Evolutionary conservation across 2,329 filamentous ascomycete species (phyloP).

Genomic region (Fusarium dlaminii): DNA sequence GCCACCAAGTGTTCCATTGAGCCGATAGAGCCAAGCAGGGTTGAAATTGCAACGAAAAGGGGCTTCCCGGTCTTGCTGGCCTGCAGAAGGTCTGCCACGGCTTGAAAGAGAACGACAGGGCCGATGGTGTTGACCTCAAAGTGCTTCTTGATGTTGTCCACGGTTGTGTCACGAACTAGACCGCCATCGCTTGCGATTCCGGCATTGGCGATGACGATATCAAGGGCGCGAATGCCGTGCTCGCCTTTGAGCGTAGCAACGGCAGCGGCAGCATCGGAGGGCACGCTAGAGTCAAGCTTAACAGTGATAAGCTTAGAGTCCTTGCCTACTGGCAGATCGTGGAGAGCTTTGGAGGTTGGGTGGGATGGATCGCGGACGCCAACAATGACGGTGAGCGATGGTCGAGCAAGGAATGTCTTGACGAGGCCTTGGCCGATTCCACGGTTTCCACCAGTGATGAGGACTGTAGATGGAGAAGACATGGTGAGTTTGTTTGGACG

Average conservation of each 20-base stretch:
- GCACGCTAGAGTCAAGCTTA: not conserved
- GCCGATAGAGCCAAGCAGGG: not conserved
- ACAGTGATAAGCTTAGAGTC: not conserved
- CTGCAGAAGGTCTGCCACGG: not conserved
- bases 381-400: not conserved
- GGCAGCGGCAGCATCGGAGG: not conserved
- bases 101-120: not conserved
- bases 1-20: not conserved
- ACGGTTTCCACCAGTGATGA: constrained; percentile 1
- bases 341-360: not conserved
- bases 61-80: not conserved
- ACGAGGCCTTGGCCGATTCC: not conserved
- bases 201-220: not conserved
- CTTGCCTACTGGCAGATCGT: not conserved
- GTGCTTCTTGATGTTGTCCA: not conserved
- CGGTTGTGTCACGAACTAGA: not conserved
- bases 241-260: not conserved
- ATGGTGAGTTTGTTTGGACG: not conserved
- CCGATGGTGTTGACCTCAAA: not conserved
- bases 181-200: not conserved
- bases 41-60: not conserved
- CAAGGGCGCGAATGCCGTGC: not conserved
- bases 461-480: not conserved
- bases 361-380: not conserved
- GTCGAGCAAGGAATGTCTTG: not conserved